Conservation (phyloP, 495 filamentous ascomycete species). For the Bryoglossum gracile region DNA sequence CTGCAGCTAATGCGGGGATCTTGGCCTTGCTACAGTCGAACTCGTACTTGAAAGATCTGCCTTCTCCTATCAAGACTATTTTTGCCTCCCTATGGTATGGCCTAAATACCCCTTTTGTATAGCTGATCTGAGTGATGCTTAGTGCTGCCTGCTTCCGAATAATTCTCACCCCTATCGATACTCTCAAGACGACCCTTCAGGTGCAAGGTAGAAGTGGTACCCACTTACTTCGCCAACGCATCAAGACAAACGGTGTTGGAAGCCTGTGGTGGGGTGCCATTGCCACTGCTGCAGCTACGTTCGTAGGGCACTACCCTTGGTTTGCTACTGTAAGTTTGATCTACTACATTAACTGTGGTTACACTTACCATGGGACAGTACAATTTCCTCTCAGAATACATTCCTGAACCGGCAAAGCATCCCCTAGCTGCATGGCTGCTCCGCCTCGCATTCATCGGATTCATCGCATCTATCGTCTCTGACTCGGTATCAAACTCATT, state of each 20-base stretch:
- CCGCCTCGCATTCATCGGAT: constrained; percentile 29
- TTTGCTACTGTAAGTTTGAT: constrained; percentile 25
- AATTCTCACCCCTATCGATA: constrained; percentile 30
- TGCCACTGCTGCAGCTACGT: constrained; percentile 29
- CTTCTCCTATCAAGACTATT: constrained; percentile 26
- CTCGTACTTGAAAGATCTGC: constrained; percentile 27
- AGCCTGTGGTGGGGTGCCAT: constrained; percentile 32
- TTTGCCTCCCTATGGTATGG: constrained; percentile 29
- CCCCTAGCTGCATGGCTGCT: constrained; percentile 25
- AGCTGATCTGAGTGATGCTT: not conserved
- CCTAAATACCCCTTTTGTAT: not conserved
- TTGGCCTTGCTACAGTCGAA: constrained; percentile 29
- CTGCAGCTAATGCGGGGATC: constrained; percentile 32
- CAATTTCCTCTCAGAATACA: constrained; percentile 23
- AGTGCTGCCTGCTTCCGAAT: constrained; percentile 30
- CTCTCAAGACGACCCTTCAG: constrained; percentile 31
- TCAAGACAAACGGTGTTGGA: constrained; percentile 28
- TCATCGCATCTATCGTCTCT: constrained; percentile 27
- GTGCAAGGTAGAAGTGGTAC: constrained; percentile 27
- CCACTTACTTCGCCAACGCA: constrained; percentile 26
- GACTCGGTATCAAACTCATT: constrained; percentile 31
- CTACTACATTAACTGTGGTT: not conserved
- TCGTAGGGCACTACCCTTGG: constrained; percentile 32
- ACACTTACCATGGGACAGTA: constrained; percentile 16
- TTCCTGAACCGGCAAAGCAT: constrained; percentile 23